Conservation (phyloP, 345 rosid species). For the Populus simonii region DNA sequence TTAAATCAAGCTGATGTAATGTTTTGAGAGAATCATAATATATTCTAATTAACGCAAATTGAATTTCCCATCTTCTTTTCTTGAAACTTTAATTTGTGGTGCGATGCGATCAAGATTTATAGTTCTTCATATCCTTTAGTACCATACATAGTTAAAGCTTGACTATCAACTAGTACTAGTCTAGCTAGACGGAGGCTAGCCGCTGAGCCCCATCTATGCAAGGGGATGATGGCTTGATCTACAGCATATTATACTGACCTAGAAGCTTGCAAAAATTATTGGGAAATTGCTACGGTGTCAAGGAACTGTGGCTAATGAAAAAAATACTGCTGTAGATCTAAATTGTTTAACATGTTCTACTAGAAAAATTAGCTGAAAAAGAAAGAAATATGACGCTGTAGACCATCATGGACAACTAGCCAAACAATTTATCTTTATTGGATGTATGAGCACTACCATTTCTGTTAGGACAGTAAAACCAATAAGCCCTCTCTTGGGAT, state of each 20-base stretch:
- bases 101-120: too few species aligned
- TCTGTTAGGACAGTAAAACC: constrained; percentile 3
- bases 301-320: too few species aligned
- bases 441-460: not conserved
- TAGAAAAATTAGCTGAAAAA: too few species aligned
- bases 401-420: too few species aligned
- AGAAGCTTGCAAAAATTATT: not conserved
- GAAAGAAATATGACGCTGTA: too few species aligned
- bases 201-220: not conserved
- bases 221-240: not conserved
- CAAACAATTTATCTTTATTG: too few species aligned
- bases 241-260: not conserved
- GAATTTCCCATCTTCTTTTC: not conserved
- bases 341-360: too few species aligned
- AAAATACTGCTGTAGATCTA: too few species aligned
- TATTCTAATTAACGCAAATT: not conserved
- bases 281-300: too few species aligned
- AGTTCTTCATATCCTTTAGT: not conserved
- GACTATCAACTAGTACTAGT: not conserved
- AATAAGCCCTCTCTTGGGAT: constrained; percentile 24
- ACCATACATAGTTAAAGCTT: not conserved
- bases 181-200: not conserved
- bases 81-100: not conserved
- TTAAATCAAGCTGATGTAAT: not conserved
- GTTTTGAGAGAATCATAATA: not conserved